Evolutionary conservation across 495 filamentous ascomycete species (phyloP), one percentile per base, ranked within the genome.

Genomic region (Alectoria sarmentosa): DNA sequence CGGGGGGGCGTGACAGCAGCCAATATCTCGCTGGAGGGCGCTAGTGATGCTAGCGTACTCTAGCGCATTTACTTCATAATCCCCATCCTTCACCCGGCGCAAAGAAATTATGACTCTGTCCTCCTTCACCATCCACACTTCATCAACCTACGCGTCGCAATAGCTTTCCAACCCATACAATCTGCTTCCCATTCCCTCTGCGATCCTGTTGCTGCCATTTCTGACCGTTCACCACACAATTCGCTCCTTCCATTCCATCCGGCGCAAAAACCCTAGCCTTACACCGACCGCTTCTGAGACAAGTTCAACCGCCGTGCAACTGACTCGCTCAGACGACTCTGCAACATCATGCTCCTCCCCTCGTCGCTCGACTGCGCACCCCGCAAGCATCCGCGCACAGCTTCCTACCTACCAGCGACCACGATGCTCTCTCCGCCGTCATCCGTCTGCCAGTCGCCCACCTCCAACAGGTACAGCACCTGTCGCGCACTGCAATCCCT

Each of bases 401-500:
- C 79, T 76, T 66, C 79, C 76, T 65, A 86, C 80, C 66, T 67
- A 46, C 64, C 54, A 41, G 67, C 73, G 69, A 73, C 73, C 74
- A 73, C 83, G 61, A 78, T 83, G 13, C 83, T 85, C 68, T 85
- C 84, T 71, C 81, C 83, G 68, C 82, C 81, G 52, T 82, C 86
- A 32, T 83, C 86, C 49, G 78, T 86, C 39, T 88, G 86, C 62
- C 85, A 85, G 49, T 83, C 85, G 46, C 81, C 85, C 10, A 76
- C 76, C 63, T 76, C 72, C 68, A 83, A 85, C 73, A 82, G 90
- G 61, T 79, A 86, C 68, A 82, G 80, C 49, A 86, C 87, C 62
- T 90, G 87, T 73, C 87, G 86, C 73, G 83, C 86, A 5, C 81
- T 91, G 0, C 88, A 91, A 68, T 84, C 84, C 0, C 84, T 90